Evolutionary conservation across 163 green algal species (phyloP), one percentile per base, ranked within the genome.

Genomic region (Chlamydomonas reinhardtii): DNA sequence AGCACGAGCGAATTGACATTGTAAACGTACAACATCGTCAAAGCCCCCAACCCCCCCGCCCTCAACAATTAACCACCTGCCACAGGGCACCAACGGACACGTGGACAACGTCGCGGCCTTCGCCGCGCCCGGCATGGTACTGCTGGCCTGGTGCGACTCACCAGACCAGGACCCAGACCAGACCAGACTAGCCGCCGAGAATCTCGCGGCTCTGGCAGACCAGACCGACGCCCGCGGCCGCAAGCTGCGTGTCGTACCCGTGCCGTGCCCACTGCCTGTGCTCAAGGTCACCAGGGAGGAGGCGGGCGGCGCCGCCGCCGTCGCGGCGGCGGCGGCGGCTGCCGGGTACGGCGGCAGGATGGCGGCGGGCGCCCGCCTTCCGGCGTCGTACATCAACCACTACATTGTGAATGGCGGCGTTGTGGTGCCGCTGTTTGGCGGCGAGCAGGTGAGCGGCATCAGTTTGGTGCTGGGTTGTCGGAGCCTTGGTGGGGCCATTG

Each of bases 331-430:
- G 20, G 76, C 39, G 17, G 35, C 25, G 65, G 76, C 64, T 29
- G 65, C 76, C 0, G 64, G 64, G n/a, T 75, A 75, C 43, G 68
- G 32, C 66, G 65, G 29, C 22, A 27, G 4, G n/a, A 5, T 70
- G n/a, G 61, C 59, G 25, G 82, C 79, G 2, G 94, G 94, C 2
- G 75, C 90, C 31, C 88, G 90, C 11, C 73, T 97, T 72, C 88
- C 91, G 4, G 94, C 73, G 11, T 94, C 89, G 15, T 97, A 97
- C 73, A 73, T 91, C 74, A 97, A 97, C 85, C 96, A 95, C 68
- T 97, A 97, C 90, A 86, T 97, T 1, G 91, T 89, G 37, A 96
- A 96, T 65, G 94, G 91, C 24, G 92, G 83, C 52, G 76, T 97
- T 8, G 82, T 97, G 37, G 88, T 93, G 73, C 94, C 94, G 15